These are phyloP conservation scores for Teratosphaeria gauchensis DNA, from an alignment of 2,329 filamentous ascomycete species.

Conservation along the genomic window DNA sequence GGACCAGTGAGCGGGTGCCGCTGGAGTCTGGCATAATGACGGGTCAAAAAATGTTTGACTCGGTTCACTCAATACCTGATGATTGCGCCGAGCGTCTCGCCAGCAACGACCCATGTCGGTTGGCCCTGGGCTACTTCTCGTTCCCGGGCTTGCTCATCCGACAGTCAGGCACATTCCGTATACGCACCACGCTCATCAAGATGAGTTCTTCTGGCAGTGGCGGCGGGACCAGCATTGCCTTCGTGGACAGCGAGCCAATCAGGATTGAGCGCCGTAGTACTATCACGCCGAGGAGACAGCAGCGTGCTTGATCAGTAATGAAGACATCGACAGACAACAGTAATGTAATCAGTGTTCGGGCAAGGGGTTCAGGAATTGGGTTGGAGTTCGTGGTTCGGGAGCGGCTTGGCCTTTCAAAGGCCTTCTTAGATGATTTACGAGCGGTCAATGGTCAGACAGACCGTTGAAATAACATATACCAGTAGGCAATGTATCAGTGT, in stretches of 20 bases:
- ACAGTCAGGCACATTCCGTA: conserved; percentile 21
- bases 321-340: background rate
- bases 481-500: background rate
- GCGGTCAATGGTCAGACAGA: background rate
- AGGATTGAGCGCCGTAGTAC: conserved; percentile 16
- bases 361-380: background rate
- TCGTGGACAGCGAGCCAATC: conserved; percentile 23
- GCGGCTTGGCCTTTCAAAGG: background rate
- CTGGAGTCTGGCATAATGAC: conserved; percentile 21
- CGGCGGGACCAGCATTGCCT: conserved; percentile 12
- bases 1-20: conserved; percentile 18
- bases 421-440: background rate
- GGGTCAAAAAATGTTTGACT: conserved; percentile 25
- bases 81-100: conserved; percentile 17
- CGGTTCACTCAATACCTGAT: conserved; percentile 21
- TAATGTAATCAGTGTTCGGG: background rate
- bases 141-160: conserved; percentile 23
- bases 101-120: conserved; percentile 18
- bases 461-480: background rate
- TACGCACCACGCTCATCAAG: conserved; percentile 22
- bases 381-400: background rate
- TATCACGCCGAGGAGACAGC: conserved; percentile 1
- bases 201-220: conserved; percentile 15
- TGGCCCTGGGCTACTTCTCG: conserved; percentile 22
- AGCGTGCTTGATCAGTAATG: conserved; percentile 1